These are phyloP conservation scores for Alternaria novae-zelandiae DNA, from an alignment of 2,329 filamentous ascomycete species.

Conservation along the genomic window DNA sequence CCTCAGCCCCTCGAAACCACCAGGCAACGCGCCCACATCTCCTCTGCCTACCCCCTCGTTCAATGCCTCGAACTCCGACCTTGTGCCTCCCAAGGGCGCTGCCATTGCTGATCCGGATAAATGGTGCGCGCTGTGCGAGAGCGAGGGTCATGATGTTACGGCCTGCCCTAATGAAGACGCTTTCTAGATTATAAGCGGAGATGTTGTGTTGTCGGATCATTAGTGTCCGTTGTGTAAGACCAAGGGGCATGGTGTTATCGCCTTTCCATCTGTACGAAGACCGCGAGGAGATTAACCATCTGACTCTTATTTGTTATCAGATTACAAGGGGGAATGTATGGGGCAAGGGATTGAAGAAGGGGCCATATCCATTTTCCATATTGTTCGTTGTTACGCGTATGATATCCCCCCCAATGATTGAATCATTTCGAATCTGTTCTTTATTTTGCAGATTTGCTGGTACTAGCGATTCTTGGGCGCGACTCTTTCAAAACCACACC, in stretches of 20 bases:
- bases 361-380: not conserved
- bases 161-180: slow-evolving; percentile 92
- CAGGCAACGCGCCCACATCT: slow-evolving; percentile 44
- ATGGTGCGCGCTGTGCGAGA: slow-evolving; percentile 97
- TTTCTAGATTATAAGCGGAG: slow-evolving; percentile 44
- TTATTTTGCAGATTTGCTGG: not conserved
- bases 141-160: slow-evolving; percentile 94
- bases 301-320: not conserved
- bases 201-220: not conserved
- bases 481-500: not conserved
- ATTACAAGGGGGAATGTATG: not conserved
- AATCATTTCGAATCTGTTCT: not conserved
- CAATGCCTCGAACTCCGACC: slow-evolving; percentile 32
- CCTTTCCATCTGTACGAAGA: not conserved
- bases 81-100: slow-evolving; percentile 45
- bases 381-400: slow-evolving; percentile 6
- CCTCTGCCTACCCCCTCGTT: slow-evolving; percentile 45
- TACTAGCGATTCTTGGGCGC: not conserved
- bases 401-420: slow-evolving; percentile 6
- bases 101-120: slow-evolving; percentile 71
- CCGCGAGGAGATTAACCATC: not conserved
- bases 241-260: not conserved
- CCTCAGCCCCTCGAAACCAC: slow-evolving; percentile 39
- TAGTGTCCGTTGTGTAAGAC: not conserved
- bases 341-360: not conserved